Conservation (phyloP, 1,139 yeast species). For the Protomyces pachydermus region DNA sequence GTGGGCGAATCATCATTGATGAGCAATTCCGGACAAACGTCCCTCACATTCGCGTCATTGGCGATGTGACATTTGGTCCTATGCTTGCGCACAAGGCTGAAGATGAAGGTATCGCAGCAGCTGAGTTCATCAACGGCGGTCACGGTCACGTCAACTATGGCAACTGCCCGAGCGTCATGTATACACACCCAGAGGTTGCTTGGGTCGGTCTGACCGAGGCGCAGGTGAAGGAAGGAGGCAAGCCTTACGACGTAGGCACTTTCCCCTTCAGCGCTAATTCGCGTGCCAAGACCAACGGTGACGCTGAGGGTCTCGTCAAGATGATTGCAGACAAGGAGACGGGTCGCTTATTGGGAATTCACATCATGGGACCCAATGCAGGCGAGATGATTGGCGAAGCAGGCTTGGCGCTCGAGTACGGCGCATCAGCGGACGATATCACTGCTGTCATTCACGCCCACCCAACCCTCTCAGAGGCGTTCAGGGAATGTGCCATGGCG, state of each 20-base stretch:
- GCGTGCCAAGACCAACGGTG: conserved; percentile 96
- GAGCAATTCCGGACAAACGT: conserved; percentile 86
- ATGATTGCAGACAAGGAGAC: conserved; percentile 94
- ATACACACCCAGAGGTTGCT: conserved; percentile 98
- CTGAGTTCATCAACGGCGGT: conserved; percentile 85
- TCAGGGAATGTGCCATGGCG: conserved; percentile 96
- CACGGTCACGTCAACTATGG: conserved; percentile 98
- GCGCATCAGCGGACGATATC: conserved; percentile 96
- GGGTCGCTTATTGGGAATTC: conserved; percentile 92
- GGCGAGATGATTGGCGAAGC: conserved; percentile 99
- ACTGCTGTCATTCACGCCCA: conserved; percentile 98
- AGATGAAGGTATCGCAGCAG: conserved; percentile 99
- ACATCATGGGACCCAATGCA: conserved; percentile 95
- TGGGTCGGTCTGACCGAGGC: conserved; percentile 98
- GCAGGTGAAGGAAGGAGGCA: conserved; percentile 89
- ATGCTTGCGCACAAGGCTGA: conserved; percentile 99
- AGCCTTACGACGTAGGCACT: conserved; percentile 88
- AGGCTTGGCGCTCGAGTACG: conserved; percentile 95
- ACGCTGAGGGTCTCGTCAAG: conserved; percentile 96
- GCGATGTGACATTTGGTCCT: conserved; percentile 97
- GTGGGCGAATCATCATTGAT: conserved; percentile 90
- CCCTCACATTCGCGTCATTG: conserved; percentile 93
- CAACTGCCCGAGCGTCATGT: conserved; percentile 97
- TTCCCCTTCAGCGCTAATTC: conserved; percentile 99
- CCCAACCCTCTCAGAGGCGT: conserved; percentile 96